A percentile compares a stretch with the other conserved stretches of the same genome.
phyloP scores from a whole-genome alignment of 805 yeast genomes.

The Yarrowia deformans region DNA sequence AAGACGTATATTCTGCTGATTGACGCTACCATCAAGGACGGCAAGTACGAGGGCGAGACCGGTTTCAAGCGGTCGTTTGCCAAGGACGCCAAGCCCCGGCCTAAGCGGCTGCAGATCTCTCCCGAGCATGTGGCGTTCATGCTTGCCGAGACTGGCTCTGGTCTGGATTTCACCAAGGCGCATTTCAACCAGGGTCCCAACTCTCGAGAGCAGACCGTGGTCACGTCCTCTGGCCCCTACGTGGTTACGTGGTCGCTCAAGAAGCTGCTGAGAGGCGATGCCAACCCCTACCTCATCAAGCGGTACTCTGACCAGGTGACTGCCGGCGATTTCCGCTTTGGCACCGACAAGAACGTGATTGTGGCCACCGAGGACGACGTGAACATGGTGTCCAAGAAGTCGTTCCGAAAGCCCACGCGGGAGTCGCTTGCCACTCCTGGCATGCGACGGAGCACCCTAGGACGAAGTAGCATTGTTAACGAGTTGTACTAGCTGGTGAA shows the following conservation, averaged over 20 bases:
- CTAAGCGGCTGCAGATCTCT: slow-evolving; percentile 67
- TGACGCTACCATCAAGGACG: slow-evolving; percentile 69
- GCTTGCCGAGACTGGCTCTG: slow-evolving; percentile 57
- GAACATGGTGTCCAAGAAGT: slow-evolving; percentile 66
- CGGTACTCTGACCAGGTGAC: slow-evolving; percentile 67
- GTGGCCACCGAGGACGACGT: slow-evolving; percentile 80
- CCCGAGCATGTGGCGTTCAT: slow-evolving; percentile 78
- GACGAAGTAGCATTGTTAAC: slow-evolving; percentile 23
- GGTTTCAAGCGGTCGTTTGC: slow-evolving; percentile 75
- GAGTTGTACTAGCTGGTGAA: not conserved
- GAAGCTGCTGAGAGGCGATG: slow-evolving; percentile 62
- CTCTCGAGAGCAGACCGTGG: slow-evolving; percentile 70
- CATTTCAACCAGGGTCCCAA: slow-evolving; percentile 76
- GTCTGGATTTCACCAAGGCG: slow-evolving; percentile 72
- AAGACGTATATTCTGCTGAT: slow-evolving; percentile 71
- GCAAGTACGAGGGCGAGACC: slow-evolving; percentile 62
- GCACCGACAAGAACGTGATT: slow-evolving; percentile 72
- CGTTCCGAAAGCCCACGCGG: slow-evolving; percentile 65
- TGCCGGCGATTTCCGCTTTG: slow-evolving; percentile 80
- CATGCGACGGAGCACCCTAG: not conserved
- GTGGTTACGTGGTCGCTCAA: slow-evolving; percentile 80
- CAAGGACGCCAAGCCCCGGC: slow-evolving; percentile 69
- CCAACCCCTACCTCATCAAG: slow-evolving; percentile 67
- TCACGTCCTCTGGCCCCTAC: slow-evolving; percentile 82
- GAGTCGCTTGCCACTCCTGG: slow-evolving; percentile 52